Conservation (phyloP, 345 rosid species). For the Rhodamnia argentea region DNA sequence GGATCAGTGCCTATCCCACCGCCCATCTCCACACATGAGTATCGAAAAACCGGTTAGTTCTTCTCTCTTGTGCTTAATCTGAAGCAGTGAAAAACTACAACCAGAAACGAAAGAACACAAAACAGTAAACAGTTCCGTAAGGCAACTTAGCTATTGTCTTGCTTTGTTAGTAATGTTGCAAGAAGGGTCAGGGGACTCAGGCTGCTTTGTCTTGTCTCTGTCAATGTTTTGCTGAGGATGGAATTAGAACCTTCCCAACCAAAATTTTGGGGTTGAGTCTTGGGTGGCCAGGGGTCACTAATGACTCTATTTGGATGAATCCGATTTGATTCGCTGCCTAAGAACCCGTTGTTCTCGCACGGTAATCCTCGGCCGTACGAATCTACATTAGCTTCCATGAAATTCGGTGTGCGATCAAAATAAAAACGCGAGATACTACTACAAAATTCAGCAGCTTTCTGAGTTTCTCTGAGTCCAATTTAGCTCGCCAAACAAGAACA, state of each 20-base stretch:
- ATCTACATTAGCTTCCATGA: not conserved
- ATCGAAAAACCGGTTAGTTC: not conserved
- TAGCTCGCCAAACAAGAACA: not conserved
- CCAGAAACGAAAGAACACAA: not conserved
- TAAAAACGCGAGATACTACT: too few species aligned
- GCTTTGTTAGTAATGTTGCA: not conserved
- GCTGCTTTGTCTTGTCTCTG: not conserved
- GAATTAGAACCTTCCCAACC: not conserved
- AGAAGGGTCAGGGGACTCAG: not conserved
- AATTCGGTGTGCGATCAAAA: not conserved
- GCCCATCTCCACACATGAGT: not conserved
- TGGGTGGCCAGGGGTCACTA: not conserved
- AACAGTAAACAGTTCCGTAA: not conserved
- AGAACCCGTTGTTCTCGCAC: not conserved
- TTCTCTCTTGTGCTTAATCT: not conserved
- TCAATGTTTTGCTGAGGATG: not conserved
- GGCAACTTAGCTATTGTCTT: not conserved
- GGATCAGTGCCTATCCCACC: not conserved
- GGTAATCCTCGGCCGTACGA: not conserved
- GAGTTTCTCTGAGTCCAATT: not conserved
- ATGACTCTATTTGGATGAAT: not conserved
- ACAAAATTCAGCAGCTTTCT: not conserved
- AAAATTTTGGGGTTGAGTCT: not conserved
- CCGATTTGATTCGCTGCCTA: not conserved
- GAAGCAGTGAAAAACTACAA: not conserved